Conservation (phyloP, 352 stramenopile genomes). For the Peronospora belbahrii region DNA sequence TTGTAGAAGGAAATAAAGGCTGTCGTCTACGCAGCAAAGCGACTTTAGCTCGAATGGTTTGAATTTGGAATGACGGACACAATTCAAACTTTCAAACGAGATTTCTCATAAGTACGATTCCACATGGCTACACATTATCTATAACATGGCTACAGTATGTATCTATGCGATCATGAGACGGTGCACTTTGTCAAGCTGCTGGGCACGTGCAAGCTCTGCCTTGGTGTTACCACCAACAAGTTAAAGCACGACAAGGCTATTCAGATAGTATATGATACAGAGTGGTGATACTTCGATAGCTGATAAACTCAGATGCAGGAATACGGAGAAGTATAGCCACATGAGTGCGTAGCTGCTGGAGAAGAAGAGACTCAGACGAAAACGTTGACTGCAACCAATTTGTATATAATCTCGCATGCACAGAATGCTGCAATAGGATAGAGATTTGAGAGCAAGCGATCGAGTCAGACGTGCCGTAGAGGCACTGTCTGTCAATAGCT, state of each 20-base stretch:
- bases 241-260: slow-evolving; percentile 18
- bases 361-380: slow-evolving; percentile 29
- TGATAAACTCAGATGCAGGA: slow-evolving; percentile 29
- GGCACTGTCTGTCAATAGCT: slow-evolving; percentile 18
- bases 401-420: slow-evolving; percentile 34
- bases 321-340: slow-evolving; percentile 22
- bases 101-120: slow-evolving; percentile 3
- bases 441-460: slow-evolving; percentile 32
- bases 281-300: slow-evolving; percentile 36
- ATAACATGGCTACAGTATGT: slow-evolving; percentile 9
- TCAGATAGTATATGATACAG: slow-evolving; percentile 32
- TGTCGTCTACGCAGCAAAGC: too few relatives aligned
- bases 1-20: slow-evolving; percentile 6
- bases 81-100: slow-evolving; percentile 16
- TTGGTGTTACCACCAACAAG: slow-evolving; percentile 49
- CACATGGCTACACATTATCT: too few relatives aligned
- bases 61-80: background rate
- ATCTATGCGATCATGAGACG: slow-evolving; percentile 13
- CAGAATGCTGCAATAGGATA: slow-evolving; percentile 31
- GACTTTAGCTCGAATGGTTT: background rate
- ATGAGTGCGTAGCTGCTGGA: slow-evolving; percentile 30
- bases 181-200: slow-evolving; percentile 59
- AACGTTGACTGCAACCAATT: slow-evolving; percentile 10
- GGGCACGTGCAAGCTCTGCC: slow-evolving; percentile 35
- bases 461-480: slow-evolving; percentile 14